A percentile compares a stretch with the other conserved stretches of the same genome.
Evolutionary conservation across 306 rosid genomes (phyloP).

Genomic region (Clitoria ternatea): DNA sequence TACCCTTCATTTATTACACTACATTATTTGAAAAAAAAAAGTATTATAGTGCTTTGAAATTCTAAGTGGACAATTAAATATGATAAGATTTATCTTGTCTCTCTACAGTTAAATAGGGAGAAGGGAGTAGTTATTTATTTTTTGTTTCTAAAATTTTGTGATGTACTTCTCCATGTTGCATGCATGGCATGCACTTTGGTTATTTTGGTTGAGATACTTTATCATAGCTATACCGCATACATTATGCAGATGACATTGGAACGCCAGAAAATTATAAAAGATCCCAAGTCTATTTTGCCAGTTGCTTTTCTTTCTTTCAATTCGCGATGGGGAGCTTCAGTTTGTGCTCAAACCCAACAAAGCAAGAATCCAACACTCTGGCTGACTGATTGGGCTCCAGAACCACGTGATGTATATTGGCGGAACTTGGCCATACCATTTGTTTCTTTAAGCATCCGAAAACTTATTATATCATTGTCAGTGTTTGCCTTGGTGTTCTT

Average conservation of each 20-base stretch:
- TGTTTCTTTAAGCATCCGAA: conserved; percentile 75
- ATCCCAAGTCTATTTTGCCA: conserved; percentile 69
- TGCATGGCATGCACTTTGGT: background rate
- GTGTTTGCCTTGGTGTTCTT: conserved; percentile 94
- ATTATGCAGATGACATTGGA: conserved; percentile 63
- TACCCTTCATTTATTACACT: too few species aligned
- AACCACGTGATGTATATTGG: conserved; percentile 88
- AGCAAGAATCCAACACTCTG: conserved; percentile 90
- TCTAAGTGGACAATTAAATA: too few species aligned
- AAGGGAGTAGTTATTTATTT: background rate
- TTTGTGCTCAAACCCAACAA: conserved; percentile 97
- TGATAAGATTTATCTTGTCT: too few species aligned
- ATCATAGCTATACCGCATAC: conserved; percentile 3
- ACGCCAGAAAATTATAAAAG: conserved; percentile 76
- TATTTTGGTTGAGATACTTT: conserved; percentile 19
- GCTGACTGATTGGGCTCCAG: conserved; percentile 98
- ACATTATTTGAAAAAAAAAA: too few species aligned
- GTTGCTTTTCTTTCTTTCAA: conserved; percentile 87
- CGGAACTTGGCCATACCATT: conserved; percentile 91
- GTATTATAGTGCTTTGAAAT: too few species aligned
- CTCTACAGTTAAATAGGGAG: too few species aligned
- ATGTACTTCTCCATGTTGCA: background rate
- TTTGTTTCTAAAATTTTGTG: background rate
- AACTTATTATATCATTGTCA: conserved; percentile 52
- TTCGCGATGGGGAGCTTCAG: conserved; percentile 95